phyloP scores from a whole-genome alignment of 148 eudicot genomes.

The Hydrangea macrophylla region DNA sequence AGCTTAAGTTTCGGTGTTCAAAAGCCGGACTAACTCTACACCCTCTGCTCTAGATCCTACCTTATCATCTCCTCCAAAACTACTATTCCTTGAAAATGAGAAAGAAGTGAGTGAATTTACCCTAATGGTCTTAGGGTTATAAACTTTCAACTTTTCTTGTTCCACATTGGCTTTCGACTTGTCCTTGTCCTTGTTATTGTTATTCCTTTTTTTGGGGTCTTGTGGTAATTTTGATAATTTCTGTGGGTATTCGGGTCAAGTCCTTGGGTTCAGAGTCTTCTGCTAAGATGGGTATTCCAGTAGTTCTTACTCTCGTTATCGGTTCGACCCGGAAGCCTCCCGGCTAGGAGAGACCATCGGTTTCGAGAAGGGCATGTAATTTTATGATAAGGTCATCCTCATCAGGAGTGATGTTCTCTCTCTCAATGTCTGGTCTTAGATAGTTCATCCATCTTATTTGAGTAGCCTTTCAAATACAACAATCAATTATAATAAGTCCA shows the following conservation, averaged over 20 bases:
- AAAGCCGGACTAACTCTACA: no score
- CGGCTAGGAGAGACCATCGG: conserved; percentile 63
- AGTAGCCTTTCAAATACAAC: conserved; percentile 35
- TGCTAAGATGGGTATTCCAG: conserved; percentile 66
- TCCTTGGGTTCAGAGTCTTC: conserved; percentile 36
- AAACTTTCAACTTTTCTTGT: conserved; percentile 25
- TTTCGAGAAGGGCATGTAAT: conserved; percentile 59
- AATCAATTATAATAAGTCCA: no score
- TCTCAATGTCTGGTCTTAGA: conserved; percentile 58
- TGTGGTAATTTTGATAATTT: conserved; percentile 20
- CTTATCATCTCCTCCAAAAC: conserved; percentile 25
- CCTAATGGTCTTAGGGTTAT: conserved; percentile 44
- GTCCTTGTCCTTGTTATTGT: conserved; percentile 5
- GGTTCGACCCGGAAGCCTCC: conserved; percentile 67
- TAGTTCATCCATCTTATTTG: conserved; percentile 68
- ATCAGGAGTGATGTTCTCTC: conserved; percentile 55
- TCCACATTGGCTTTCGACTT: conserved; percentile 8
- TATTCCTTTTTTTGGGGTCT: conserved; percentile 20
- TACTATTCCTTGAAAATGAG: conserved; percentile 32
- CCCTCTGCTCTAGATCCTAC: background rate
- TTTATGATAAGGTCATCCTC: conserved; percentile 64
- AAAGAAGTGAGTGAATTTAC: conserved; percentile 20
- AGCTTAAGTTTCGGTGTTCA: no score
- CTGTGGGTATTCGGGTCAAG: conserved; percentile 34
- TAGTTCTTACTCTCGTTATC: conserved; percentile 71